Evolutionary conservation across 1,284 basidiomycete species (phyloP).

Genomic region (Fomitopsis betulina): DNA sequence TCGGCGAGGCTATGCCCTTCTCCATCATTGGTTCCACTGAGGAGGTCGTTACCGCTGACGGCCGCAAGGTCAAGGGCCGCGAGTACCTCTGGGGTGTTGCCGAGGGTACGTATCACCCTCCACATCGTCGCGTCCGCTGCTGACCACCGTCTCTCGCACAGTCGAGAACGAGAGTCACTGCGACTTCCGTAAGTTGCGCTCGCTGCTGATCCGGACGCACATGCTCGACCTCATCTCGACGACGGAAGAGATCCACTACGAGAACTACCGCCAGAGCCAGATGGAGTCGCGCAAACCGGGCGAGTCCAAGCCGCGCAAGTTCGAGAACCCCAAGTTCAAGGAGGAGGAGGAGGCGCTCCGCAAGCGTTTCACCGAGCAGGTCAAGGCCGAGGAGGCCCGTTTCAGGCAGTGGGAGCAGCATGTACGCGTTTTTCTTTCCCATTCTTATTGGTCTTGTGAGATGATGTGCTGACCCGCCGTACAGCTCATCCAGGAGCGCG

Average conservation of each 20-base stretch:
- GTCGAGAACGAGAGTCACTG: slow-evolving; percentile 99
- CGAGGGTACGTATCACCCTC: slow-evolving; percentile 61
- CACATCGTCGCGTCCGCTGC: not conserved
- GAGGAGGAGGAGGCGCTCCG: slow-evolving; percentile 97
- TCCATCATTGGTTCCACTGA: slow-evolving; percentile 97
- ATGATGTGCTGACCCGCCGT: not conserved
- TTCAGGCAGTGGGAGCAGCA: slow-evolving; percentile 99
- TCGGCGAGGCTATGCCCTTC: slow-evolving; percentile 93
- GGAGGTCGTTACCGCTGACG: slow-evolving; percentile 90
- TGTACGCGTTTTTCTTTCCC: slow-evolving; percentile 43
- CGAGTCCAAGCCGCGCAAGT: slow-evolving; percentile 97
- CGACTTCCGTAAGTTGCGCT: slow-evolving; percentile 98
- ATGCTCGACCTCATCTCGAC: slow-evolving; percentile 98
- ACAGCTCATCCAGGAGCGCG: slow-evolving; percentile 93
- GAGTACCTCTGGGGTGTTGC: slow-evolving; percentile 99
- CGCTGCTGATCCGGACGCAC: slow-evolving; percentile 94
- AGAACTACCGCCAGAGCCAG: slow-evolving; percentile 96
- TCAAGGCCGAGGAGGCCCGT: slow-evolving; percentile 96
- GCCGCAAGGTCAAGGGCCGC: slow-evolving; percentile 92
- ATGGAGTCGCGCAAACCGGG: slow-evolving; percentile 99
- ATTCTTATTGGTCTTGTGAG: not conserved
- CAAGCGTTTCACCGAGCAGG: slow-evolving; percentile 99
- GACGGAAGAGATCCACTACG: slow-evolving; percentile 96
- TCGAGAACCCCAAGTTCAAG: slow-evolving; percentile 99
- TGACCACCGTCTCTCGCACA: slow-evolving; percentile 23